Evolutionary conservation across 352 stramenopile genomes (phyloP), one percentile per base, ranked within the genome.

Genomic region (Phytophthora pseudosyringae): DNA sequence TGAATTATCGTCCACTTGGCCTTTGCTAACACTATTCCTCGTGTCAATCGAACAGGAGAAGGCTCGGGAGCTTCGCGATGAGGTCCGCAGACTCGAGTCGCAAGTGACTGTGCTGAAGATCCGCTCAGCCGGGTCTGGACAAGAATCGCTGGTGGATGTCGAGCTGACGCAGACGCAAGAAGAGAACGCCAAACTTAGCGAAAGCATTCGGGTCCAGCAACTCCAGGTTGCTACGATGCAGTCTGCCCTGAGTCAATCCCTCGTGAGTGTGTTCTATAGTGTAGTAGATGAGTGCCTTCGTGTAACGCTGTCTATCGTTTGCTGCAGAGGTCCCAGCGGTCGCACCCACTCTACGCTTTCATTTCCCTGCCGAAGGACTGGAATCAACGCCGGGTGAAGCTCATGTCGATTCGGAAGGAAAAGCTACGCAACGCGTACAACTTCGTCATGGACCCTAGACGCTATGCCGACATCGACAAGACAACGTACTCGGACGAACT

Each of bases 401-500:
- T 78, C n/a, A 3, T 51, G 11, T 40, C 35, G 5, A 59, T 73
- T 29, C 28, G 50, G 9, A 29, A 61, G 2, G 25, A 53, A 29
- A 65, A 67, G 35, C 58, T 73, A 8, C 57, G 28, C 15, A 61
- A 66, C 11, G 64, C 57, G 2, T 52, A 70, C 44, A 41, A 47
- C 4, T 80, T 68, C 28, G 32, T 75, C 3, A 55, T 59, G 35
- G 53, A 57, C 11, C 52, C 59, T 11, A 61, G 25, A 0, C 48
- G 31, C 25, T 56, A 35, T 12, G 25, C 59, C 15, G 53, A 74
- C 32, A 32, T 31, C 1, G 47, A 67, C 5, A 69, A 64, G 10
- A 66, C 54, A 18, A 59, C 40, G 50, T 59, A 69, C n/a, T 49
- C 62, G 6, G 59, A 70, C 39, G 59, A 66, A n/a, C 58, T 62